A percentile compares a stretch with the other conserved stretches of the same genome.
Conservation (phyloP, 306 rosid genomes). For the Citrullus amarus region DNA sequence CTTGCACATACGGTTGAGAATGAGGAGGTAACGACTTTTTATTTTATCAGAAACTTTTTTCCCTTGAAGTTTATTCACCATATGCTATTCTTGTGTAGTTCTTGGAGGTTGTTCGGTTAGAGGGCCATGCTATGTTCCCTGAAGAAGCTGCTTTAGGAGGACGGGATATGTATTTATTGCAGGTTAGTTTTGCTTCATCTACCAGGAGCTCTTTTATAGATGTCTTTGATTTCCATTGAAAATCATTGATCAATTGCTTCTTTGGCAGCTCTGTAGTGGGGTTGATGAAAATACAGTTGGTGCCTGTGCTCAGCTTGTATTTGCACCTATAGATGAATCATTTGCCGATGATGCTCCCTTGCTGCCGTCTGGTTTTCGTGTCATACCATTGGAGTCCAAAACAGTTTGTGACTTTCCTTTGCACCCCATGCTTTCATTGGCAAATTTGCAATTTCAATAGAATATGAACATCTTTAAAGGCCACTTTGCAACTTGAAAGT, state of each 20-base stretch:
- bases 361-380: conserved; percentile 89
- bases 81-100: conserved; percentile 33
- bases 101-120: conserved; percentile 87
- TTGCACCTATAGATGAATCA: conserved; percentile 97
- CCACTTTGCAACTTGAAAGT: neutral
- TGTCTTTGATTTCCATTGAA: neutral
- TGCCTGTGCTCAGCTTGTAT: conserved; percentile 85
- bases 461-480: neutral
- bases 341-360: conserved; percentile 92
- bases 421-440: neutral
- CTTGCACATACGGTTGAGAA: conserved; percentile 86
- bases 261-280: conserved; percentile 77
- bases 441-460: neutral
- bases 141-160: conserved; percentile 66
- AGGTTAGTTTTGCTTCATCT: conserved; percentile 30
- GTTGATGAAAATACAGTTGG: conserved; percentile 84
- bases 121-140: conserved; percentile 85
- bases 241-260: neutral
- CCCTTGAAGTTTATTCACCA: neutral
- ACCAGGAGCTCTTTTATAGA: neutral
- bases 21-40: conserved; percentile 51
- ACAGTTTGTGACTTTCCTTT: conserved; percentile 27
- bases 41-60: neutral
- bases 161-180: conserved; percentile 75
- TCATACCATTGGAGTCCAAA: conserved; percentile 90